Percentiles rank a stretch among this genome's conserved stretches.
Conservation (phyloP, 1,284 basidiomycete species). For the Irpex sp. region DNA sequence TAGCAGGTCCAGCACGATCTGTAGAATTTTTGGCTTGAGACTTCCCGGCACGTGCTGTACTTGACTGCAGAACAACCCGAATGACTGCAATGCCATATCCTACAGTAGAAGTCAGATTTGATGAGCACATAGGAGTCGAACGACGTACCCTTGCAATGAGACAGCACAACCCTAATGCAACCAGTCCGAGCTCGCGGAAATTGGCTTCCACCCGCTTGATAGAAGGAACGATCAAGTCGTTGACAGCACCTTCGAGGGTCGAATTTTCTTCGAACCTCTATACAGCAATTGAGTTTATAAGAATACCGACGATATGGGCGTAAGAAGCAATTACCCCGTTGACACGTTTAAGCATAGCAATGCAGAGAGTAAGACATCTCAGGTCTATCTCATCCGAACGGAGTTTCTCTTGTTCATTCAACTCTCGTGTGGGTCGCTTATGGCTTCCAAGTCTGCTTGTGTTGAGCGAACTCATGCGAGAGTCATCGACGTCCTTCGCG, state of each 20-base stretch:
- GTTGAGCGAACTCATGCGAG: neutral
- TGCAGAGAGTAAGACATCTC: conserved; percentile 52
- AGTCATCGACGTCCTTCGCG: neutral
- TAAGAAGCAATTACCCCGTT: conserved; percentile 60
- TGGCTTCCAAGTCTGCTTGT: neutral
- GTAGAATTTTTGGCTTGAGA: conserved; percentile 77
- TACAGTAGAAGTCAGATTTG: conserved; percentile 24
- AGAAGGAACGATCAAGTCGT: conserved; percentile 85
- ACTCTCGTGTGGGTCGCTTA: conserved; percentile 24
- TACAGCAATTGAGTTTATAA: conserved; percentile 35
- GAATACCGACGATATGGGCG: neutral
- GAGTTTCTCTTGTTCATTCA: conserved; percentile 51
- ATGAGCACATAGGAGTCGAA: neutral
- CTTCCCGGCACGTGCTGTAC: conserved; percentile 72
- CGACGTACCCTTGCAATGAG: conserved; percentile 71
- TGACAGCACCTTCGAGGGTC: conserved; percentile 68
- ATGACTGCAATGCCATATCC: conserved; percentile 86
- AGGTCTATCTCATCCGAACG: conserved; percentile 66
- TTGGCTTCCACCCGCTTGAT: conserved; percentile 80
- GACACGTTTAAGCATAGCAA: conserved; percentile 84
- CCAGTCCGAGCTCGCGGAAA: conserved; percentile 81
- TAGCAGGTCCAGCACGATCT: conserved; percentile 85
- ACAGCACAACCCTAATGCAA: conserved; percentile 83
- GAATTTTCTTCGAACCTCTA: neutral
- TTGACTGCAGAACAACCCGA: conserved; percentile 86